Percentiles rank a stretch among this genome's conserved stretches.
Evolutionary conservation across 2,329 filamentous ascomycete genomes (phyloP).

Genomic region (Colletotrichum scovillei): DNA sequence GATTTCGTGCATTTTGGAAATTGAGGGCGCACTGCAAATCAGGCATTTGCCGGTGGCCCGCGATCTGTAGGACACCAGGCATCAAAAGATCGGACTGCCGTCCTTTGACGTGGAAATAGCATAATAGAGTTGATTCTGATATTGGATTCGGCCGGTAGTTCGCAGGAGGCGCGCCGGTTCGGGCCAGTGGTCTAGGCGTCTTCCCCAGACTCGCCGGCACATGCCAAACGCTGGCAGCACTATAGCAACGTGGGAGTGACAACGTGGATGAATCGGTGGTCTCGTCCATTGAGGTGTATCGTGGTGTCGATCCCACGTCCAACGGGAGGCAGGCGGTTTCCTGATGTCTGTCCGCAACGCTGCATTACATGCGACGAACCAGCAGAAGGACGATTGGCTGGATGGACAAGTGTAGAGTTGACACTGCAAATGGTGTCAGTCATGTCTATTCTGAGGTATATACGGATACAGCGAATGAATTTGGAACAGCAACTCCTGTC

Average conservation of each 20-base stretch:
- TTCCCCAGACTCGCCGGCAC: background rate
- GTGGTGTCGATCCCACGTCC: background rate
- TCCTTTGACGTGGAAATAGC: background rate
- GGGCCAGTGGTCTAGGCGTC: background rate
- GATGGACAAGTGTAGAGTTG: too few relatives aligned
- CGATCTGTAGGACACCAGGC: background rate
- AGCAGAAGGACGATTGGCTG: slow-evolving; percentile 3
- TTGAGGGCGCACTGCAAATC: background rate
- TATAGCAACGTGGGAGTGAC: background rate
- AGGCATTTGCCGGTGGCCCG: background rate
- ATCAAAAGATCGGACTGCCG: background rate
- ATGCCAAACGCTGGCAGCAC: background rate
- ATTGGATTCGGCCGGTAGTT: background rate
- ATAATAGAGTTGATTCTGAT: background rate
- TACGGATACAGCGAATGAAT: background rate
- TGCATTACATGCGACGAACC: background rate
- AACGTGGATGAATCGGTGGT: background rate
- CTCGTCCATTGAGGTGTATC: background rate
- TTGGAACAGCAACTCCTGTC: background rate
- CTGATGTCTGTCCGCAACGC: background rate
- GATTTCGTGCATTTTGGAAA: background rate
- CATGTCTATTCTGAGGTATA: background rate
- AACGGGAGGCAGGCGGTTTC: background rate
- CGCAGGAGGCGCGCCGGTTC: background rate
- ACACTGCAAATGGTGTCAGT: background rate